Evolutionary conservation across 2,329 filamentous ascomycete genomes (phyloP).

Genomic region (Aurifilum marmelostoma): DNA sequence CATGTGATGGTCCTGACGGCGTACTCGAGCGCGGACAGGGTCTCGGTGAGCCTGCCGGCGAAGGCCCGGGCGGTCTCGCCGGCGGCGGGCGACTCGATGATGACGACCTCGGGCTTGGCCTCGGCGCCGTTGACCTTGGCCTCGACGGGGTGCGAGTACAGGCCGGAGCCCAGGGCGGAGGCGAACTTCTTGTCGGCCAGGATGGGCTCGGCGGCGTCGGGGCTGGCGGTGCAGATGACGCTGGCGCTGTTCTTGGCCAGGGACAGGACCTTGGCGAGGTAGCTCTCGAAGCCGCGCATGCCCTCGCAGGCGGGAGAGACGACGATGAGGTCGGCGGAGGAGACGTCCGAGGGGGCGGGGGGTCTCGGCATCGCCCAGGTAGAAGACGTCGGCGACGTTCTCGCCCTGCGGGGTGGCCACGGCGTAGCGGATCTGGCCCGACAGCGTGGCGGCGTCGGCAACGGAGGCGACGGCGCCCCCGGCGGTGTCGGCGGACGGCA

Average conservation of each 20-base stretch:
- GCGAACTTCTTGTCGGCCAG: constrained; percentile 20
- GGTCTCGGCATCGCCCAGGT: constrained; percentile 14
- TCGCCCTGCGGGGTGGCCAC: constrained; percentile 17
- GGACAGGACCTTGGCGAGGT: constrained; percentile 13
- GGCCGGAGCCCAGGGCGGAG: constrained; percentile 16
- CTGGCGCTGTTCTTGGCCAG: constrained; percentile 19
- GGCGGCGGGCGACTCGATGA: constrained; percentile 18
- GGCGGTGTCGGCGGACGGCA: constrained; percentile 10
- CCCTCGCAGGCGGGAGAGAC: constrained; percentile 16
- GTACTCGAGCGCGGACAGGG: constrained; percentile 19
- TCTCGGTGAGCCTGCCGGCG: constrained; percentile 20
- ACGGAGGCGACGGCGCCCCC: constrained; percentile 15
- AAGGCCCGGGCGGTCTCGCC: constrained; percentile 9
- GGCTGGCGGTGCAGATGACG: constrained; percentile 9
- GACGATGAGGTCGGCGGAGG: constrained; percentile 19
- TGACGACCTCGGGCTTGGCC: constrained; percentile 21
- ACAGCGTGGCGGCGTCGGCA: constrained; percentile 14
- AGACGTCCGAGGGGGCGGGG: constrained; percentile 17
- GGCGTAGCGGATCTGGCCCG: constrained; percentile 24
- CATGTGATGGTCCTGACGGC: constrained; percentile 19
- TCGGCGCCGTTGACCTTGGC: constrained; percentile 18
- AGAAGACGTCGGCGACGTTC: constrained; percentile 21
- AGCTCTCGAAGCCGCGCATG: constrained; percentile 7
- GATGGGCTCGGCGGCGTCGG: constrained; percentile 5
- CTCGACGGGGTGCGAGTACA: constrained; percentile 20